Evolutionary conservation across 805 yeast species (phyloP), one percentile per base, ranked within the genome.

Genomic region (Metschnikowia orientalis): DNA sequence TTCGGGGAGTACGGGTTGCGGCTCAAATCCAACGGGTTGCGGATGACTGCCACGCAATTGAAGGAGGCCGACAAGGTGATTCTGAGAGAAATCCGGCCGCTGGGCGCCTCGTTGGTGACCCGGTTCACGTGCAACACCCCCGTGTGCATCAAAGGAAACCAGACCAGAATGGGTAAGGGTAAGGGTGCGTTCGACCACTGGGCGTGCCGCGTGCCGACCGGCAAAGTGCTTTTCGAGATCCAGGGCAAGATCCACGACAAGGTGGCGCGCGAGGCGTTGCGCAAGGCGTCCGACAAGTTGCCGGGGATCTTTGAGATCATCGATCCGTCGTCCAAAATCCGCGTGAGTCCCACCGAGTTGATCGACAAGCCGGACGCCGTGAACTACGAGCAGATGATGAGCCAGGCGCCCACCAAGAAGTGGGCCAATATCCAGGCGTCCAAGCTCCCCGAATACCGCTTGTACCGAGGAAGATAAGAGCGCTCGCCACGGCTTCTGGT

Each of bases 111-210:
- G 46, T 67, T 88, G 34, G 79, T 82, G 73, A 80, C 90, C 48
- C 76, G 97, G 54, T 69, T 89, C 36, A 77, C 79, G 31, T 82
- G 95, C 14, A 81, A 84, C 56, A 73, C 87, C 34, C 92, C 97
- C 0, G 95, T 92, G 8, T 88, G 96, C 62, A 77, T 85, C 41
- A 92, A 92, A 67, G 98, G 98, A 67, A 92, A 92, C 59, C 96
- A 92, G 59, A 87, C 96, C 8, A 92, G 98, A 80, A 92, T 92
- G 98, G 98, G 98, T 69, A 92, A 92, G 61, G 98, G 98, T 68
- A 92, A 92, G 63, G 98, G 98, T 63, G 81, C 89, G 0, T 90
- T 92, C 56, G 95, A 87, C 52, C 92, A 87, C 66, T 92, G 97
- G 97, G 94, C 95, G 51, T 84, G 80, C 20, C 78, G 98, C 51